Conservation (phyloP, 1,284 basidiomycete genomes). For the Somion occarium region DNA sequence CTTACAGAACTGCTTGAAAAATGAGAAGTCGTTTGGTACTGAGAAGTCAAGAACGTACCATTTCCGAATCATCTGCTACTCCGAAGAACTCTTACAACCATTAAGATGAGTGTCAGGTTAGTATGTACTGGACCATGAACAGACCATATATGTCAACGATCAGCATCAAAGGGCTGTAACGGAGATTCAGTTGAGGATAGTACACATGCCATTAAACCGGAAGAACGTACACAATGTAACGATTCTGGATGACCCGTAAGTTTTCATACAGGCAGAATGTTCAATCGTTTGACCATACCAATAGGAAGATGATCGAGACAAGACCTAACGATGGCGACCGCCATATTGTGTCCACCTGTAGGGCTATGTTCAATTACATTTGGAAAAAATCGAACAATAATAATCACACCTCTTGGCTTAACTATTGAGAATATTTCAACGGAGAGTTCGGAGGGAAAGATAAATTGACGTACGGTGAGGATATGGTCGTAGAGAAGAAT, state of each 20-base stretch:
- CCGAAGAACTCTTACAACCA: slow-evolving; percentile 20
- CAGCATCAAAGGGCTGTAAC: slow-evolving; percentile 23
- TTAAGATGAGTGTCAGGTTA: no score
- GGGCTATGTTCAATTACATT: neutral
- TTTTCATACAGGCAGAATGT: no score
- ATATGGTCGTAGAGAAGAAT: slow-evolving; percentile 27
- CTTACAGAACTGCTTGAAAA: slow-evolving; percentile 22
- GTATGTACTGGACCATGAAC: no score
- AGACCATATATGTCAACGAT: slow-evolving; percentile 27
- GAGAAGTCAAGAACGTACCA: slow-evolving; percentile 10
- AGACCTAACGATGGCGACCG: slow-evolving; percentile 17
- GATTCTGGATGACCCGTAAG: slow-evolving; percentile 19
- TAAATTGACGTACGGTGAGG: slow-evolving; percentile 20
- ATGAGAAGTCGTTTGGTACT: no score
- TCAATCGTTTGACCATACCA: no score
- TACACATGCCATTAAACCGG: no score
- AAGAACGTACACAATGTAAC: slow-evolving; percentile 25
- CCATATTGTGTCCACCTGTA: slow-evolving; percentile 26
- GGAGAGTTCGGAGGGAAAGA: neutral
- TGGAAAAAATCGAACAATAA: no score
- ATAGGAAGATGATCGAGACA: slow-evolving; percentile 26
- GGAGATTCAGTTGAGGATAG: no score
- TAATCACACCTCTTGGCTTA: slow-evolving; percentile 24
- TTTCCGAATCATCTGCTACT: slow-evolving; percentile 14
- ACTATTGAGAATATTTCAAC: slow-evolving; percentile 13